Evolutionary conservation across 139 green algal genomes (phyloP).

Genomic region (Chloropicon primus): DNA sequence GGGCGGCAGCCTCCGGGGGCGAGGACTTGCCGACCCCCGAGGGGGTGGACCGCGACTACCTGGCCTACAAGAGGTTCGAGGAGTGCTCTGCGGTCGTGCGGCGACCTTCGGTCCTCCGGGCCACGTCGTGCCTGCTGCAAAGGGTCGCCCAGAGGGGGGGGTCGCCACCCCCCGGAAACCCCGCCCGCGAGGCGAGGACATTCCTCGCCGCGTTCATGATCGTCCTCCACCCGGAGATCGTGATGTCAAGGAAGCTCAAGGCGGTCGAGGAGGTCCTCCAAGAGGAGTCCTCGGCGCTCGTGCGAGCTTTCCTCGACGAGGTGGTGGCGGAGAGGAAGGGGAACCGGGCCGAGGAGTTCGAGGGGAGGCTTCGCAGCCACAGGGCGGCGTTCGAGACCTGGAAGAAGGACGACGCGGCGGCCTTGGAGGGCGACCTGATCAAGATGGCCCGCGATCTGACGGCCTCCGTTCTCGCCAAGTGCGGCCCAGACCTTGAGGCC

Average conservation of each 20-base stretch:
- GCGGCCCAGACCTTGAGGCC: not conserved
- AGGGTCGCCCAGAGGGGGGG: too few relatives aligned
- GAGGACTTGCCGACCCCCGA: not conserved
- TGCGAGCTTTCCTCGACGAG: not conserved
- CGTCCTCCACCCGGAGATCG: not conserved
- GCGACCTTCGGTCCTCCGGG: not conserved
- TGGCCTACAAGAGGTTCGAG: not conserved
- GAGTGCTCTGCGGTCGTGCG: not conserved
- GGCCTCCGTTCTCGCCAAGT: not conserved
- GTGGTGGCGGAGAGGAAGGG: not conserved
- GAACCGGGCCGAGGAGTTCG: not conserved
- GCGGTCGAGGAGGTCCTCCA: not conserved
- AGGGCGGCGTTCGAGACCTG: not conserved
- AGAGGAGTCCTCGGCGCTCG: not conserved
- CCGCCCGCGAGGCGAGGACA: not conserved
- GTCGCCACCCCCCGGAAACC: too few relatives aligned
- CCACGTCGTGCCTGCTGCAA: not conserved
- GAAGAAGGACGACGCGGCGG: not conserved
- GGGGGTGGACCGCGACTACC: not conserved
- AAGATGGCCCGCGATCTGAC: not conserved
- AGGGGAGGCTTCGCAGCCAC: not conserved
- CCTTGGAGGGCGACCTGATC: not conserved
- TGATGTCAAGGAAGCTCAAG: not conserved
- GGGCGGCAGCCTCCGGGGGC: too few relatives aligned
- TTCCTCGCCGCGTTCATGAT: not conserved